A percentile compares a stretch with the other conserved stretches of the same genome.
phyloP scores from a whole-genome alignment of 441 rosid genomes.

The Adansonia madagascariensis region DNA sequence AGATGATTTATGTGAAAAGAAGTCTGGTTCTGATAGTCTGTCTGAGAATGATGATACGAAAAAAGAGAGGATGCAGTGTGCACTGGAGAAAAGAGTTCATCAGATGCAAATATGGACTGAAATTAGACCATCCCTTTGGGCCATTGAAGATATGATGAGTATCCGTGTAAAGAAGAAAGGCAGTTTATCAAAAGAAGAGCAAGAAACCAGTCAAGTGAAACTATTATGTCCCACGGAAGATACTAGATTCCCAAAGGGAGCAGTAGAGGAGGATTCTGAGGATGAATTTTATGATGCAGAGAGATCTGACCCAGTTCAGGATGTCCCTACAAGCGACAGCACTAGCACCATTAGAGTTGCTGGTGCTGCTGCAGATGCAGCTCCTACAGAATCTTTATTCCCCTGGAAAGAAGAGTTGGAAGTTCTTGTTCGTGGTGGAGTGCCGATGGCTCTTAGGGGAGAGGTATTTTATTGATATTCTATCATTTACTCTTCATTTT shows the following conservation, averaged over 20 bases:
- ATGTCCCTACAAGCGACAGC: slow-evolving; percentile 57
- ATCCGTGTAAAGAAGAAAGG: slow-evolving; percentile 70
- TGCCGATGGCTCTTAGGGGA: slow-evolving; percentile 98
- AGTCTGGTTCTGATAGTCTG: slow-evolving; percentile 45
- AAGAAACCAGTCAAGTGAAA: slow-evolving; percentile 52
- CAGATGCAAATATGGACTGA: slow-evolving; percentile 75
- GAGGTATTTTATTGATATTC: slow-evolving; percentile 59
- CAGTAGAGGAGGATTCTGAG: slow-evolving; percentile 89
- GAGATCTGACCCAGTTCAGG: slow-evolving; percentile 78
- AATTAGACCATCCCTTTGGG: slow-evolving; percentile 73
- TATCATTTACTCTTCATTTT: slow-evolving; percentile 16
- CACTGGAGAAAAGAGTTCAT: slow-evolving; percentile 49
- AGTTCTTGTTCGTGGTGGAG: slow-evolving; percentile 96
- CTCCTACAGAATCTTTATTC: slow-evolving; percentile 46
- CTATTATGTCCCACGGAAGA: slow-evolving; percentile 51
- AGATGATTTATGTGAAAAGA: slow-evolving; percentile 41
- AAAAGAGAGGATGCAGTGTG: slow-evolving; percentile 41
- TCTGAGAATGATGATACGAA: slow-evolving; percentile 46
- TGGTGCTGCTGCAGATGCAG: slow-evolving; percentile 41
- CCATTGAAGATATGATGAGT: slow-evolving; percentile 89
- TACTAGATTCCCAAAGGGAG: slow-evolving; percentile 63
- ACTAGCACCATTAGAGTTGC: slow-evolving; percentile 41
- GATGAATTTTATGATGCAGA: slow-evolving; percentile 97
- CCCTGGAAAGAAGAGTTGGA: slow-evolving; percentile 97
- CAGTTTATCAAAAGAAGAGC: slow-evolving; percentile 47